These are phyloP conservation scores for Raffaelea albimanens DNA, from an alignment of 2,329 filamentous ascomycete species.

Conservation along the genomic window DNA sequence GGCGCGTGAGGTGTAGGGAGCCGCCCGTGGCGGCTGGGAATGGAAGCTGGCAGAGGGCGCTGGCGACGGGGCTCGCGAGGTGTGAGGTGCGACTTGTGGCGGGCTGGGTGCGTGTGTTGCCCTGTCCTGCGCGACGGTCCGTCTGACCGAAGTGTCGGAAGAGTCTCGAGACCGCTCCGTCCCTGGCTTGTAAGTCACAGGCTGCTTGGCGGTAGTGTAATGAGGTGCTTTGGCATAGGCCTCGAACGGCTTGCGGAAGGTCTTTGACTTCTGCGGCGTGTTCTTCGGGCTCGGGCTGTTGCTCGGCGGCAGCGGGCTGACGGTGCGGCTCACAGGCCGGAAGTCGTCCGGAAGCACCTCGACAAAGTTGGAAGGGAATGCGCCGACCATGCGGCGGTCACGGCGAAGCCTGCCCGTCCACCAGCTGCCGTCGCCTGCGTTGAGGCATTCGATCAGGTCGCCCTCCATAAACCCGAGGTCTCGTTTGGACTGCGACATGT, in stretches of 20 bases:
- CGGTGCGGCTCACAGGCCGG: slow-evolving; percentile 58
- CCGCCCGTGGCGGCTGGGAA: no score
- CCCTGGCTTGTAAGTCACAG: slow-evolving; percentile 43
- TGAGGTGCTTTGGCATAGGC: slow-evolving; percentile 58
- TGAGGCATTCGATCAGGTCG: slow-evolving; percentile 94
- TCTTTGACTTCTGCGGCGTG: slow-evolving; percentile 49
- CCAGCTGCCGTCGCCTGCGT: slow-evolving; percentile 95
- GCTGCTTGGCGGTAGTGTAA: slow-evolving; percentile 54
- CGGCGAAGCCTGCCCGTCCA: slow-evolving; percentile 90
- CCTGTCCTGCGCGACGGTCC: slow-evolving; percentile 12
- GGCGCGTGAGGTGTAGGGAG: slow-evolving; percentile 15
- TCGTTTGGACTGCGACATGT: slow-evolving; percentile 58
- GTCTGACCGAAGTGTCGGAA: slow-evolving; percentile 25
- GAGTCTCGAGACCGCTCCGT: slow-evolving; percentile 29
- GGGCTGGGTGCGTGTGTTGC: slow-evolving; percentile 20
- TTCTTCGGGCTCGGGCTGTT: slow-evolving; percentile 45
- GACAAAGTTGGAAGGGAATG: slow-evolving; percentile 97
- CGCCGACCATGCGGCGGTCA: slow-evolving; percentile 80
- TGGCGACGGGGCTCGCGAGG: not conserved
- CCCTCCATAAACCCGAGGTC: slow-evolving; percentile 97
- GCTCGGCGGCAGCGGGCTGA: slow-evolving; percentile 49
- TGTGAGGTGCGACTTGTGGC: slow-evolving; percentile 20
- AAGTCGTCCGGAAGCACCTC: slow-evolving; percentile 79
- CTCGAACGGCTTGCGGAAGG: slow-evolving; percentile 58
- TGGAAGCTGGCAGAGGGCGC: no score